Percentiles rank a stretch among this genome's conserved stretches.
These are phyloP conservation scores for Colletotrichum nymphaeae DNA, from an alignment of 2,329 filamentous ascomycete species.

Conservation along the genomic window DNA sequence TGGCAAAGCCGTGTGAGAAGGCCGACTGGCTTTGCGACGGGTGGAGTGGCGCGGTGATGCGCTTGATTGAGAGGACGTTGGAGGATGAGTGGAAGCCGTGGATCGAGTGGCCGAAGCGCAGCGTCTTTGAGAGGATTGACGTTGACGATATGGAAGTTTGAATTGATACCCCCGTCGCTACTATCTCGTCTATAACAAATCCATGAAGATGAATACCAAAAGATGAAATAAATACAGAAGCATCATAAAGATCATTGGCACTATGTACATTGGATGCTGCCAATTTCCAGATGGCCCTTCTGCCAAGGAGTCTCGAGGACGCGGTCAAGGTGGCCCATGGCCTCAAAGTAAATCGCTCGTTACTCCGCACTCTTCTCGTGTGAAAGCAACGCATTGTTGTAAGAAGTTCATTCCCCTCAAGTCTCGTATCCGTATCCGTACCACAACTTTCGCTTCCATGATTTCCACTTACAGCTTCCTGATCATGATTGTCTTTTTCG, in stretches of 20 bases:
- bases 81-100: constrained; percentile 28
- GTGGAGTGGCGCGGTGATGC: constrained; percentile 35
- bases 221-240: too few relatives aligned
- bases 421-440: neutral
- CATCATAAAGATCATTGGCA: too few relatives aligned
- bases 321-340: neutral
- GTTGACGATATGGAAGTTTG: constrained; percentile 35
- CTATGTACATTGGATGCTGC: too few relatives aligned
- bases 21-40: constrained; percentile 31
- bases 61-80: constrained; percentile 29
- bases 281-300: neutral
- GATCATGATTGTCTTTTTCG: constrained; percentile 24
- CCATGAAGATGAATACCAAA: neutral
- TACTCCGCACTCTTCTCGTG: neutral
- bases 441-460: neutral
- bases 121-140: constrained; percentile 31
- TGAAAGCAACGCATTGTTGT: neutral
- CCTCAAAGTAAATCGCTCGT: neutral
- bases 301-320: neutral
- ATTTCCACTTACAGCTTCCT: constrained; percentile 10
- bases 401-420: too few relatives aligned
- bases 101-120: constrained; percentile 36
- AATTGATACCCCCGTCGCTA: constrained; percentile 1
- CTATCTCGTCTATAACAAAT: neutral
- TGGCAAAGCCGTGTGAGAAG: constrained; percentile 12